A percentile compares a stretch with the other conserved stretches of the same genome.
These are phyloP conservation scores for Cyclotella cryptica DNA, from an alignment of 108 stramenopile genomes.

Conservation along the genomic window DNA sequence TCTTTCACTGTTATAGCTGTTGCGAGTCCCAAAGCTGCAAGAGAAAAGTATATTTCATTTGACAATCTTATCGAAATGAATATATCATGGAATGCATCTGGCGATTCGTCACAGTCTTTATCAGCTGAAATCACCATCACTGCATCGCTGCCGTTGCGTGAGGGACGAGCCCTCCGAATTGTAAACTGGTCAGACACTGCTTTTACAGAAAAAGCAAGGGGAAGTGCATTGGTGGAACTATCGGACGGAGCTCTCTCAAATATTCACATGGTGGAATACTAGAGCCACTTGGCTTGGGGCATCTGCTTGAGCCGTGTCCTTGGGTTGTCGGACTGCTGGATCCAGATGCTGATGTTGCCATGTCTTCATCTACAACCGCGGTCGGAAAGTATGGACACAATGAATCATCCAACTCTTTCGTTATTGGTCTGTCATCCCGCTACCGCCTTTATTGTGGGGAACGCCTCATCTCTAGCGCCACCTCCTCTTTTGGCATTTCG, in stretches of 20 bases:
- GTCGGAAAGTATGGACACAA: constrained; percentile 22
- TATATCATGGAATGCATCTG: constrained; percentile 25
- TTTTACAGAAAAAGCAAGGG: constrained; percentile 29
- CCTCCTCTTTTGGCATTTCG: constrained; percentile 75
- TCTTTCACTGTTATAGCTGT: constrained; percentile 43
- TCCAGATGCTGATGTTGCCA: constrained; percentile 22
- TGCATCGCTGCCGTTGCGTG: constrained; percentile 43
- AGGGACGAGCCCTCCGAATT: constrained; percentile 66
- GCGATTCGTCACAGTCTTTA: constrained; percentile 7
- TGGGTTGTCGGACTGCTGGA: constrained; percentile 78
- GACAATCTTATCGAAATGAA: constrained; percentile 67
- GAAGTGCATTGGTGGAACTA: constrained; percentile 69
- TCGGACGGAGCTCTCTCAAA: constrained; percentile 68
- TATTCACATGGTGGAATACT: constrained; percentile 54
- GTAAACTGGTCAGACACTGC: constrained; percentile 73
- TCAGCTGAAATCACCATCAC: constrained; percentile 34
- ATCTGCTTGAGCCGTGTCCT: constrained; percentile 82
- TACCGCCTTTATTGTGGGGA: constrained; percentile 82
- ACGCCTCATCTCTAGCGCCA: constrained; percentile 73
- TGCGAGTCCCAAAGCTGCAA: constrained; percentile 17
- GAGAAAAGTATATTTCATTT: constrained; percentile 9
- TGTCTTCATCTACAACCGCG: constrained; percentile 28
- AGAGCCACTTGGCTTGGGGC: constrained; percentile 60
- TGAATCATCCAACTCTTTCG: constrained; percentile 45
- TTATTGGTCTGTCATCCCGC: constrained; percentile 74